phyloP scores from a whole-genome alignment of 169 alveolate species.

The Eimeria maxima region DNA sequence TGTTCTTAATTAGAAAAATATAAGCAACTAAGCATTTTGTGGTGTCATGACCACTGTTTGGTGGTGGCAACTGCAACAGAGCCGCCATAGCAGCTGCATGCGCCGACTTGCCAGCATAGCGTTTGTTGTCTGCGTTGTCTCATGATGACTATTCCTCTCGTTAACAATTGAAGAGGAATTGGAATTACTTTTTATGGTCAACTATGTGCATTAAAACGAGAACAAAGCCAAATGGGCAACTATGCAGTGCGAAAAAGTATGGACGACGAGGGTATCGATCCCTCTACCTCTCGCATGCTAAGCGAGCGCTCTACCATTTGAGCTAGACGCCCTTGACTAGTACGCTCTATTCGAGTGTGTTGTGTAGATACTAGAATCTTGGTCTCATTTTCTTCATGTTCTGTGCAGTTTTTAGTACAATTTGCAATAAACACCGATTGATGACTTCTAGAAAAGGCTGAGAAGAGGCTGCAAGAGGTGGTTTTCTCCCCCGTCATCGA shows the following conservation, averaged over 20 bases:
- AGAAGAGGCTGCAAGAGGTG: too few species aligned
- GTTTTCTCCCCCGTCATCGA: too few species aligned
- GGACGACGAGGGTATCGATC: conserved; percentile 99
- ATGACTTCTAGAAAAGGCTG: too few species aligned
- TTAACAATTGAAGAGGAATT: not conserved
- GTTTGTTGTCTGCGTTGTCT: not conserved
- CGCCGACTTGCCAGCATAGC: not conserved
- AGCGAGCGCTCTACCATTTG: conserved; percentile 99
- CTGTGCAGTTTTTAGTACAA: too few species aligned
- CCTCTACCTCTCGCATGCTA: conserved; percentile 99
- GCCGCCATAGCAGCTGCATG: not conserved
- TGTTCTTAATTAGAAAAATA: too few species aligned
- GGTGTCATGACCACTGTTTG: not conserved
- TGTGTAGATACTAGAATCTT: too few species aligned
- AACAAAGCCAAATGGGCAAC: not conserved
- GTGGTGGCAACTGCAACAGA: not conserved
- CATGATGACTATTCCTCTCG: not conserved
- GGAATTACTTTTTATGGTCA: not conserved
- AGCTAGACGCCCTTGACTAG: conserved; percentile 97
- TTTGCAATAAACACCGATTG: too few species aligned
- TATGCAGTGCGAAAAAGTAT: not conserved
- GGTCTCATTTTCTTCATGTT: too few species aligned
- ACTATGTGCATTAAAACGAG: not conserved
- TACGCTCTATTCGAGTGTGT: too few species aligned
- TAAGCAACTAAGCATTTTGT: not conserved